Evolutionary conservation across 1,284 basidiomycete species (phyloP), one percentile per base, ranked within the genome.

Genomic region (Ceratobasidium sp.): DNA sequence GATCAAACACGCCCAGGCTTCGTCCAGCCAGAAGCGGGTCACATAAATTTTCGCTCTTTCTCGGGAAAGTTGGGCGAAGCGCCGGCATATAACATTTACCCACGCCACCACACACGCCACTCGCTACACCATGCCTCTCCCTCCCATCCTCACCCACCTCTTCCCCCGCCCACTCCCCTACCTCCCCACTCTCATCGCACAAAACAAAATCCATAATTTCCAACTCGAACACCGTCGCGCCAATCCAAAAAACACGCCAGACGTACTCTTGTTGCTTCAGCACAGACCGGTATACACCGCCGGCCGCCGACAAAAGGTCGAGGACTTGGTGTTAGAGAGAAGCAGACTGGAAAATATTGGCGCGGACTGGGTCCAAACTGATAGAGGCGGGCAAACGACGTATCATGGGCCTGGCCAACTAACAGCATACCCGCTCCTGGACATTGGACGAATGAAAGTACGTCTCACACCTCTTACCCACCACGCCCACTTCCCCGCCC

Each of bases 381-480:
- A 91, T 78, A 88, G 98, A 77, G 97, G 97, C 11, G 97, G 97
- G 0, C 92, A 98, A 84, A 89, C 96, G 76, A 99, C 98, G 1
- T 99, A 96, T 84, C 98, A 99, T 83, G 98, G 98, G 0, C 97
- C 97, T 0, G 98, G 98, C 1, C 98, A 99, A 84, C 87, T 99
- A 78, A 94, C 98, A 15, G 98, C 96, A 44, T 99, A 99, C 82
- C 95, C 96, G 0, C 88, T 99, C 68, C 86, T 99, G 59, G 96
- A 99, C 84, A 87, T 99, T 19, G 87, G 85, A 0, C 83, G 85
- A 13, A 87, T 89, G 82, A 82, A 85, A 70, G 87, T 88, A 77
- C 80, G 86, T 80, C 54, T 22, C 19, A 34, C 22, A 4, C 13
- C 8, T 65, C 43, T 32, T 77, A 7, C 11, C 37, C 29, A 75